phyloP scores from a whole-genome alignment of 139 green algal species.

The Eudorina sp. region DNA sequence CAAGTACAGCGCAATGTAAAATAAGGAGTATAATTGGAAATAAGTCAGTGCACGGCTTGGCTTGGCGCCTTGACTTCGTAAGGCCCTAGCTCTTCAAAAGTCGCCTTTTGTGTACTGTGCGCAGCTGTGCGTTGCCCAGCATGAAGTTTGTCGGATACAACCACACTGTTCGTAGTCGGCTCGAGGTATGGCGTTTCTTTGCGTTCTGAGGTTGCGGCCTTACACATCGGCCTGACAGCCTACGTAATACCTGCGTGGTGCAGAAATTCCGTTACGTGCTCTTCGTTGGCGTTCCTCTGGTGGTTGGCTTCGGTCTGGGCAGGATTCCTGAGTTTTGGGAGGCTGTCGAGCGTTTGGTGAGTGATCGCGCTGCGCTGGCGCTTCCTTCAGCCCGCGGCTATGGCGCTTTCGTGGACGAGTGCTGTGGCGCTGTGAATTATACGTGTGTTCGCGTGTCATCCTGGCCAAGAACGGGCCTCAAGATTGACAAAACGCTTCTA shows the following conservation, averaged over 20 bases:
- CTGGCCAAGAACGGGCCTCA: no score
- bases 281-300: conserved; percentile 79
- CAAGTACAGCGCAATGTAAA: no score
- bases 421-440: no score
- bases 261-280: conserved; percentile 85
- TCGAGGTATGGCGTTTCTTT: conserved; percentile 20
- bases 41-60: no score
- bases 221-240: no score
- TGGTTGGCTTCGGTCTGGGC: conserved; percentile 78
- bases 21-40: no score
- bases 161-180: not conserved
- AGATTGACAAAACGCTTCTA: no score
- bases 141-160: conserved; percentile 25
- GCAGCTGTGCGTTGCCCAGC: not conserved
- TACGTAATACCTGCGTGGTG: not conserved
- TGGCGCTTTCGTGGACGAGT: no score
- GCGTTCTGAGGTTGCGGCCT: no score
- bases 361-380: conserved; percentile 9
- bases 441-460: no score
- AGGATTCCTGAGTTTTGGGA: conserved; percentile 73
- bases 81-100: not conserved
- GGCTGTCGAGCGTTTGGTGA: conserved; percentile 73
- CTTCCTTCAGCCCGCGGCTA: no score
- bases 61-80: conserved; percentile 30
- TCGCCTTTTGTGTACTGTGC: not conserved